phyloP scores from a whole-genome alignment of 1,284 basidiomycete genomes.

The Cutaneotrichosporon sp. region DNA sequence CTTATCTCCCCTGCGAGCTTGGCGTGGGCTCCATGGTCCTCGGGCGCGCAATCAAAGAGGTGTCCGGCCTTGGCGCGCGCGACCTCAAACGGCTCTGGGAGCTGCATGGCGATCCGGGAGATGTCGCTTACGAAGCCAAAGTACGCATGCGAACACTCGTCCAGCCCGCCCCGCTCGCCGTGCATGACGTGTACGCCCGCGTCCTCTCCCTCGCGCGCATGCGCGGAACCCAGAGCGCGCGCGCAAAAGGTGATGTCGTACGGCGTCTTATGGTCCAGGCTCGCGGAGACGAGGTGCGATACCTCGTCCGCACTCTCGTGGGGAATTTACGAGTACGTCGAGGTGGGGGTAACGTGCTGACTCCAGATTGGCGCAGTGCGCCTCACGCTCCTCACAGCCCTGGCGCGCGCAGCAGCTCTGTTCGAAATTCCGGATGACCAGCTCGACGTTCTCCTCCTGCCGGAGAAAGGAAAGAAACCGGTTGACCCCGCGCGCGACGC shows the following conservation, averaged over 20 bases:
- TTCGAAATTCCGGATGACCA: constrained; percentile 46
- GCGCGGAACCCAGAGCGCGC: constrained; percentile 68
- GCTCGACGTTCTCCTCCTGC: constrained; percentile 47
- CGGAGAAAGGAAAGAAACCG: constrained; percentile 39
- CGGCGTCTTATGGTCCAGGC: constrained; percentile 77
- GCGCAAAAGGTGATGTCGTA: constrained; percentile 70
- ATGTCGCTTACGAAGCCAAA: constrained; percentile 79
- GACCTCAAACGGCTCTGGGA: constrained; percentile 59
- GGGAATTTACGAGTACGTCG: constrained; percentile 71
- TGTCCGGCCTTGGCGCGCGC: constrained; percentile 67
- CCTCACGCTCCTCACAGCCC: constrained; percentile 70
- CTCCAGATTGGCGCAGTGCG: constrained; percentile 74
- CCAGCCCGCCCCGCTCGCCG: constrained; percentile 63
- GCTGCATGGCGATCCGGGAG: constrained; percentile 63
- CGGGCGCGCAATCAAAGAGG: constrained; percentile 71
- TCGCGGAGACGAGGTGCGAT: constrained; percentile 79
- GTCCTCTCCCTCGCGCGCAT: constrained; percentile 61
- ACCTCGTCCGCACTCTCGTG: constrained; percentile 71
- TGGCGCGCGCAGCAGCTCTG: constrained; percentile 74
- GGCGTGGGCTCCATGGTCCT: constrained; percentile 72
- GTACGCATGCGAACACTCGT: constrained; percentile 69
- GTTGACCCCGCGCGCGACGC: constrained; percentile 52
- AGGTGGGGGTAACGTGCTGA: constrained; percentile 55
- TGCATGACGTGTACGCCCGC: constrained; percentile 61
- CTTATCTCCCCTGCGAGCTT: constrained; percentile 68